phyloP scores from a whole-genome alignment of 352 stramenopile genomes.

The Globisporangium rhizosaccharum region DNA sequence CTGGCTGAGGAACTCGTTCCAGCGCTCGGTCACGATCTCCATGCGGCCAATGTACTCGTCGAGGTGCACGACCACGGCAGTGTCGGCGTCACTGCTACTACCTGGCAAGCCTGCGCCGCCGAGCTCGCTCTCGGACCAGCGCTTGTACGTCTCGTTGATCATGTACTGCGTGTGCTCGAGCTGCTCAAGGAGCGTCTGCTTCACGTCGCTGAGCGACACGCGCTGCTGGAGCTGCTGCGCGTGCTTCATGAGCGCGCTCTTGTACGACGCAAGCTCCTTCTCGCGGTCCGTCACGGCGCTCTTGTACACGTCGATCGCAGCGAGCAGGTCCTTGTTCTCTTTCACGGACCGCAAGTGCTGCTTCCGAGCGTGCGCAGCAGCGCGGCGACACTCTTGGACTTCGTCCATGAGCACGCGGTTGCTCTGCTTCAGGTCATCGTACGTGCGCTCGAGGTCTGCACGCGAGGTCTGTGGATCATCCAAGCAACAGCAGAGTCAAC shows the following conservation, averaged over 20 bases:
- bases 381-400: conserved; percentile 45
- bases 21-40: conserved; percentile 48
- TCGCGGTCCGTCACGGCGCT: conserved; percentile 48
- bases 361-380: conserved; percentile 47
- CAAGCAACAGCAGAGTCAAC: not conserved
- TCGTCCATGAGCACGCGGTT: conserved; percentile 60
- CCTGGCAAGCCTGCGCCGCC: conserved; percentile 7
- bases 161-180: conserved; percentile 76
- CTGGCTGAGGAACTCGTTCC: conserved; percentile 48
- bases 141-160: conserved; percentile 71
- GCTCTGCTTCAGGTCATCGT: conserved; percentile 51
- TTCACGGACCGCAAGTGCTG: conserved; percentile 46
- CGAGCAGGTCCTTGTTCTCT: conserved; percentile 65
- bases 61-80: conserved; percentile 32
- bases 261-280: conserved; percentile 65
- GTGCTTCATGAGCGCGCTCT: conserved; percentile 35
- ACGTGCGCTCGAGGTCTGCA: conserved; percentile 28
- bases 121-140: conserved; percentile 56
- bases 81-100: conserved; percentile 7
- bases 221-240: conserved; percentile 48
- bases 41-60: conserved; percentile 55
- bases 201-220: conserved; percentile 55
- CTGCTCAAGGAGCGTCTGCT: conserved; percentile 68
- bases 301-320: conserved; percentile 63
- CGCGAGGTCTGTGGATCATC: conserved; percentile 14